These are phyloP conservation scores for Ogataea populi-albae DNA, from an alignment of 805 yeast species.

Conservation along the genomic window DNA sequence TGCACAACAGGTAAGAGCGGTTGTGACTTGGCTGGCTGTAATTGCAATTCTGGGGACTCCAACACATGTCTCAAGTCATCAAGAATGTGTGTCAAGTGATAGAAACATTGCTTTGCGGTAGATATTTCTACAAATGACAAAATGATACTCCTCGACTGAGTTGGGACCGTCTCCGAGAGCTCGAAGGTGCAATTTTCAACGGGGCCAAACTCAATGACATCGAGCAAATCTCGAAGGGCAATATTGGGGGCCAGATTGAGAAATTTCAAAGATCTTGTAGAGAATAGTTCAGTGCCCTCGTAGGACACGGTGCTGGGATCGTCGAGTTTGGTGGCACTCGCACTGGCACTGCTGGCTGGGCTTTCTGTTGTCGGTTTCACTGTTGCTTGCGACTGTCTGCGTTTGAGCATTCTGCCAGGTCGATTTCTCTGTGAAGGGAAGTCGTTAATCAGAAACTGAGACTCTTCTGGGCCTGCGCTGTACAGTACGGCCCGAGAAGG, in stretches of 20 bases:
- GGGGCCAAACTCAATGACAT: conserved; percentile 55
- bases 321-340: not conserved
- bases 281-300: not conserved
- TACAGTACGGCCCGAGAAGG: too few relatives aligned
- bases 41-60: conserved; percentile 37
- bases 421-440: too few relatives aligned
- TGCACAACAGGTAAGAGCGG: conserved; percentile 28
- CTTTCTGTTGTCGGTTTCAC: not conserved
- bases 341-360: not conserved
- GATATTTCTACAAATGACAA: conserved; percentile 26
- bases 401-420: too few relatives aligned
- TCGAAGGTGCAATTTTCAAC: conserved; percentile 54
- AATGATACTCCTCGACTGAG: conserved; percentile 10
- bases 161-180: conserved; percentile 18
- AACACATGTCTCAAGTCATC: conserved; percentile 28
- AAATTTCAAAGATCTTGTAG: conserved; percentile 23
- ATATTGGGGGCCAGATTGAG: conserved; percentile 18
- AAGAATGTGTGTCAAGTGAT: conserved; percentile 11
- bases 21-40: conserved; percentile 32
- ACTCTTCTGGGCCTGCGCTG: too few relatives aligned
- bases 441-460: too few relatives aligned
- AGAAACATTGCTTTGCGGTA: conserved; percentile 23
- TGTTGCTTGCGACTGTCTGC: too few relatives aligned
- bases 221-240: conserved; percentile 29
- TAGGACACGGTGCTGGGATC: not conserved